Percentiles rank a stretch among this genome's conserved stretches.
phyloP scores from a whole-genome alignment of 2,329 filamentous ascomycete species.

The Monilinia laxa region DNA sequence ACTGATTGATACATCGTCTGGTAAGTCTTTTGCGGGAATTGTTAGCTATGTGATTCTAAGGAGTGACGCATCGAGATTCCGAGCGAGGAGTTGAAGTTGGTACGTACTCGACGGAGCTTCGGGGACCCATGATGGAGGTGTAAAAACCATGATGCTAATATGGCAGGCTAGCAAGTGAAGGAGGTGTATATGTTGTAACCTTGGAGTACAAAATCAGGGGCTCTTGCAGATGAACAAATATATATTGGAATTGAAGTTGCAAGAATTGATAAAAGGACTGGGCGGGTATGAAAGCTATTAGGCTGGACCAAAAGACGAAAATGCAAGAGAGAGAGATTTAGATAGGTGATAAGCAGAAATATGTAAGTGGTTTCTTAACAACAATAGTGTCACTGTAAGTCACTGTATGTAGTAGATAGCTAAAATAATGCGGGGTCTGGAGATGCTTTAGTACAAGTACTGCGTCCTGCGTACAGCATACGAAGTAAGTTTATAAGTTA shows the following conservation, averaged over 20 bases:
- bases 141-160: conserved; percentile 47
- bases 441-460: not conserved
- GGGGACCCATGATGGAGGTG: conserved; percentile 61
- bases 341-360: not conserved
- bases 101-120: conserved; percentile 54
- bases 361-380: not conserved
- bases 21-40: conserved; percentile 40
- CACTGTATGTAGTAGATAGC: too few relatives aligned
- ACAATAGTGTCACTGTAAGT: not conserved
- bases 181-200: not conserved
- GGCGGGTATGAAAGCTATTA: not conserved
- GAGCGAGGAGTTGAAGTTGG: not conserved
- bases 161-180: not conserved
- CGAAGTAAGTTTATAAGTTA: not conserved
- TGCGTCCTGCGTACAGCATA: too few relatives aligned
- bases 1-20: conserved; percentile 70
- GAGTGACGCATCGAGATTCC: not conserved
- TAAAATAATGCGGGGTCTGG: not conserved
- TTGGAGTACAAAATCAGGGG: not conserved
- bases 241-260: not conserved
- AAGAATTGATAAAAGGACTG: not conserved
- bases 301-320: not conserved
- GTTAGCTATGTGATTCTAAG: conserved; percentile 18
- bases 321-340: not conserved
- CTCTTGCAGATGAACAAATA: not conserved